A percentile compares a stretch with the other conserved stretches of the same genome.
Conservation (phyloP, 23 red algal species). For the Gracilaria vermiculophylla region DNA sequence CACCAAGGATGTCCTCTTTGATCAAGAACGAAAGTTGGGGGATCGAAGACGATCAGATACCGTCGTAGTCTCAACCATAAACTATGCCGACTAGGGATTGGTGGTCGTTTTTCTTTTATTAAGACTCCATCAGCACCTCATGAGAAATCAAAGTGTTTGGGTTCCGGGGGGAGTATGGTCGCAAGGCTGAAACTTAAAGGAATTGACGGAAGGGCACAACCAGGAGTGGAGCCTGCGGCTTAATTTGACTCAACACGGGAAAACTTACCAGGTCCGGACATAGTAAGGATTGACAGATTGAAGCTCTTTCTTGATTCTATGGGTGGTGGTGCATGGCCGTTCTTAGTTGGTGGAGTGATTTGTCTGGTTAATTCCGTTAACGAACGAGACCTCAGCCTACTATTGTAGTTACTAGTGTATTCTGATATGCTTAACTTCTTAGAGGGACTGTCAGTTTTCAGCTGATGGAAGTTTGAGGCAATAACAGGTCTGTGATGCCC, state of each 20-base stretch:
- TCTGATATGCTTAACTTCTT: conserved; percentile 19
- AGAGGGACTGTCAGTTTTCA: conserved; percentile 76
- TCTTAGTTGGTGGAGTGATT: conserved; percentile 82
- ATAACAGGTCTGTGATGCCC: conserved; percentile 71
- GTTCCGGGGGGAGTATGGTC: conserved; percentile 89
- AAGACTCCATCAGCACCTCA: conserved; percentile 49
- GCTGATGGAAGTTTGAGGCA: conserved; percentile 76
- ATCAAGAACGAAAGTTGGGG: conserved; percentile 58
- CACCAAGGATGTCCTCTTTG: conserved; percentile 84
- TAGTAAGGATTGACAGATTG: conserved; percentile 59
- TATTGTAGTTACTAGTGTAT: background rate
- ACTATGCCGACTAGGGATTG: conserved; percentile 79
- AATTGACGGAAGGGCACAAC: conserved; percentile 70
- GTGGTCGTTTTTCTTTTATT: conserved; percentile 1
- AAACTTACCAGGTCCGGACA: conserved; percentile 54
- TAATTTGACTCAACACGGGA: conserved; percentile 67
- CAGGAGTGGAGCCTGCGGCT: conserved; percentile 59
- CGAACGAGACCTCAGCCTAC: conserved; percentile 89
- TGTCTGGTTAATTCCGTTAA: conserved; percentile 97
- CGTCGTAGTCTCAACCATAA: conserved; percentile 84
- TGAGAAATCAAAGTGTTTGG: conserved; percentile 87
- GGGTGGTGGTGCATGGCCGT: conserved; percentile 54
- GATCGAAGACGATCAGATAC: conserved; percentile 82
- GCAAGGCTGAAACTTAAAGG: conserved; percentile 70
- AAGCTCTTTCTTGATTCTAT: conserved; percentile 70